phyloP scores from a whole-genome alignment of 2,329 filamentous ascomycete species.

The Trichoderma breve region DNA sequence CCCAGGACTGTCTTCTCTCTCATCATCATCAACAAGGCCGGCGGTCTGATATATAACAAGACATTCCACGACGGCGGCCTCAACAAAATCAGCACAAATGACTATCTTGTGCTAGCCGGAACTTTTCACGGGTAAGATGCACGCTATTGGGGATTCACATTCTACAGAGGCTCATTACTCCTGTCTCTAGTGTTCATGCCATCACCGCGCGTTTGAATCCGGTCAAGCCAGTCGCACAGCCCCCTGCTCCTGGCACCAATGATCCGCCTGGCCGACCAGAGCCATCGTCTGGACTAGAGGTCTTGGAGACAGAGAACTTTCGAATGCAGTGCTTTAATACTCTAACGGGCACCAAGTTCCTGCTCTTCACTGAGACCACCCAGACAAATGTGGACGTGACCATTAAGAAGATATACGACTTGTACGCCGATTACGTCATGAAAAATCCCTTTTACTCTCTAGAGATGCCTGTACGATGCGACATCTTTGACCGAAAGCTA shows the following conservation, averaged over 20 bases:
- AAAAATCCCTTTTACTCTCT: constrained; percentile 99
- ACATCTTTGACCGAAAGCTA: constrained; percentile 88
- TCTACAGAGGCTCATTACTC: constrained; percentile 1
- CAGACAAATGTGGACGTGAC: constrained; percentile 85
- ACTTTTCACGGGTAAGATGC: constrained; percentile 83
- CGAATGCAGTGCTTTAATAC: constrained; percentile 95
- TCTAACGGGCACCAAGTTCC: constrained; percentile 89
- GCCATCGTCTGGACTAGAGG: constrained; percentile 77
- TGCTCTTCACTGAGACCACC: constrained; percentile 87
- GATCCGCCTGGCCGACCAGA: constrained; percentile 52
- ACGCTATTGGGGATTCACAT: constrained; percentile 15
- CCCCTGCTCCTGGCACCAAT: constrained; percentile 38
- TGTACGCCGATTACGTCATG: constrained; percentile 97
- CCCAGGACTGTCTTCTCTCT: constrained; percentile 88
- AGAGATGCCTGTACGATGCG: constrained; percentile 95
- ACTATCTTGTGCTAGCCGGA: constrained; percentile 93
- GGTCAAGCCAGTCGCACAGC: constrained; percentile 40
- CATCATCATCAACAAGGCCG: constrained; percentile 98
- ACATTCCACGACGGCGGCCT: constrained; percentile 84
- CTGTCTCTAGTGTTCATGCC: constrained; percentile 58
- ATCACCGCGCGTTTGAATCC: constrained; percentile 64
- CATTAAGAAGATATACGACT: constrained; percentile 82
- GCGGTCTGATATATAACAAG: constrained; percentile 92
- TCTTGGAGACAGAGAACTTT: constrained; percentile 91
- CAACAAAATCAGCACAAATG: constrained; percentile 87